Evolutionary conservation across 257 asterid genomes (phyloP).

Genomic region (Solanum ossicruentum): DNA sequence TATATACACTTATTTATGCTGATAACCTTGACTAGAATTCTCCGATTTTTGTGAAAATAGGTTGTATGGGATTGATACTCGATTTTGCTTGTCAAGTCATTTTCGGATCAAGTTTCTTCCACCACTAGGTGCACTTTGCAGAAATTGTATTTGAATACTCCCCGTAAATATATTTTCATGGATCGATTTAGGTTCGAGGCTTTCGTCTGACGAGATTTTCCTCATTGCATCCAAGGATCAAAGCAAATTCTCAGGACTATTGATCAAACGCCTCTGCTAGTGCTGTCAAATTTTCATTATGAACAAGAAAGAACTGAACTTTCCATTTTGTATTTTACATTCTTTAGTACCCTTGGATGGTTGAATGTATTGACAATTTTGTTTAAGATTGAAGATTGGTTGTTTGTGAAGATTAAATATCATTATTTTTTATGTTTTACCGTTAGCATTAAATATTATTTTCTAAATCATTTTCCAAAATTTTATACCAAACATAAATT

Average conservation of each 20-base stretch:
- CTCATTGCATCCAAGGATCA: neutral
- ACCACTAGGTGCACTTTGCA: neutral
- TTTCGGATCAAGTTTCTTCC: neutral
- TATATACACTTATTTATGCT: neutral
- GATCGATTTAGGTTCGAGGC: neutral
- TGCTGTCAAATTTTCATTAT: neutral
- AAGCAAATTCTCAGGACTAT: neutral
- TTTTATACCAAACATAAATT: too few relatives aligned
- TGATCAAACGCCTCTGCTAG: neutral
- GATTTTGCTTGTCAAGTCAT: neutral
- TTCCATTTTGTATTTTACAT: neutral
- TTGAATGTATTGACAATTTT: neutral
- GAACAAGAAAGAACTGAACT: neutral
- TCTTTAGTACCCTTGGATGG: neutral
- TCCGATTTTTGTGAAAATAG: neutral
- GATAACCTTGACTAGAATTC: neutral
- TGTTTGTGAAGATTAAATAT: neutral
- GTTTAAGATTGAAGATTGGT: neutral
- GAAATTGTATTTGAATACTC: neutral
- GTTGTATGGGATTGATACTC: neutral
- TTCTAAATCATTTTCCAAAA: too few relatives aligned
- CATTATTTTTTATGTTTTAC: too few relatives aligned
- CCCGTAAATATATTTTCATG: neutral
- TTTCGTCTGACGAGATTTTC: neutral
- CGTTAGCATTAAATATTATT: too few relatives aligned